Conservation (phyloP, 495 filamentous ascomycete genomes). For the Parmelia sp. region DNA sequence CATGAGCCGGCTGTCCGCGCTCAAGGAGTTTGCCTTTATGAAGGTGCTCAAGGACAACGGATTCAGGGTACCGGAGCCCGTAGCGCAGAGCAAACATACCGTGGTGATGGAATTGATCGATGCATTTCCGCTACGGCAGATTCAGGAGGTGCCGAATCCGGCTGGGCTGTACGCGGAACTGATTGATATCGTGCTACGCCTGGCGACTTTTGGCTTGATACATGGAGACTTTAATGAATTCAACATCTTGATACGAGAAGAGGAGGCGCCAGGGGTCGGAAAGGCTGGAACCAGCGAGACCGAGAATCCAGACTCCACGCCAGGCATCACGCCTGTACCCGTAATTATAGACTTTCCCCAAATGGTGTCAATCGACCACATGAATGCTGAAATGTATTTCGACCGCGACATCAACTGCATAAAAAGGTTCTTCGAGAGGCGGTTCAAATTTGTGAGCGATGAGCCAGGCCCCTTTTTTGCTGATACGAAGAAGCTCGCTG, state of each 20-base stretch:
- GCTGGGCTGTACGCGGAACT: conserved; percentile 78
- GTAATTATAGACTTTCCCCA: conserved; percentile 97
- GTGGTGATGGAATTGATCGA: conserved; percentile 91
- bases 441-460: conserved; percentile 81
- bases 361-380: conserved; percentile 93
- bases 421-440: conserved; percentile 81
- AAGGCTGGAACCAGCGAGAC: background rate
- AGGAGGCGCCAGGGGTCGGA: conserved; percentile 31
- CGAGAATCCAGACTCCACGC: conserved; percentile 19
- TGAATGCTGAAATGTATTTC: conserved; percentile 90
- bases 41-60: conserved; percentile 70
- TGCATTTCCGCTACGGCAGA: conserved; percentile 80
- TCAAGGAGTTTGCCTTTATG: conserved; percentile 94
- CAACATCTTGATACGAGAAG: conserved; percentile 88
- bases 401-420: conserved; percentile 91
- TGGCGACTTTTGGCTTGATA: conserved; percentile 85
- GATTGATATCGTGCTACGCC: conserved; percentile 74
- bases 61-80: conserved; percentile 81
- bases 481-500: conserved; percentile 71
- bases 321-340: conserved; percentile 45
- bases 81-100: conserved; percentile 84
- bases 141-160: conserved; percentile 70
- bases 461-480: conserved; percentile 76
- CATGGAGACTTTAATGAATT: conserved; percentile 99
- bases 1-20: conserved; percentile 82